Conservation (phyloP, 2,329 filamentous ascomycete species). For the Ophiostoma triangulosporum region DNA sequence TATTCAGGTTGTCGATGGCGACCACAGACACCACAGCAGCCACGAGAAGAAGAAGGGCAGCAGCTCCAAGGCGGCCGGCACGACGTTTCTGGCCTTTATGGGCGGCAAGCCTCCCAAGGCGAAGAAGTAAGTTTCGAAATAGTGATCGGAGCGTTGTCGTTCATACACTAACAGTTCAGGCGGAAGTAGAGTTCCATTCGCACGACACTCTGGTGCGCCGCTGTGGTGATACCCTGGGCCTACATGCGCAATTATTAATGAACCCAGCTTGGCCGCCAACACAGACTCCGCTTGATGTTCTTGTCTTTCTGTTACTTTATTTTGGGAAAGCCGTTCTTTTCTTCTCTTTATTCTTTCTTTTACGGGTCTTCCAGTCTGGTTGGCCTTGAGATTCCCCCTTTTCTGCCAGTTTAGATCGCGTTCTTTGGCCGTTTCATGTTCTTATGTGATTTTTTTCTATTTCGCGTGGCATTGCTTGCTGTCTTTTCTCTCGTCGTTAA, state of each 20-base stretch:
- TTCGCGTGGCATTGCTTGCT: not conserved
- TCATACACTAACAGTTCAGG: not conserved
- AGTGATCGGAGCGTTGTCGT: not conserved
- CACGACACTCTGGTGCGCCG: no score
- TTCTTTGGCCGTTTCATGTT: not conserved
- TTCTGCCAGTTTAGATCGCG: conserved; percentile 4
- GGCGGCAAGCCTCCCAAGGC: conserved; percentile 12
- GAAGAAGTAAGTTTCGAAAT: conserved; percentile 12
- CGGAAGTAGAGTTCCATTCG: not conserved
- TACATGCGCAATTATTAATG: no score
- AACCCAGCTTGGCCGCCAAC: no score
- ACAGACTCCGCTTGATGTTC: not conserved
- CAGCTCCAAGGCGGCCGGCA: conserved; percentile 4
- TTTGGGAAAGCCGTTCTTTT: not conserved
- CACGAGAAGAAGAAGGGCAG: conserved; percentile 12
- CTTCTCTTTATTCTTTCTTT: not conserved
- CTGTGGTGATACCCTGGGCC: no score
- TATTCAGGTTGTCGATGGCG: conserved; percentile 11
- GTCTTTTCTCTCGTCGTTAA: not conserved
- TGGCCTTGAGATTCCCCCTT: conserved; percentile 7
- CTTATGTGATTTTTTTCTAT: not conserved
- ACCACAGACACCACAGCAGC: conserved; percentile 2
- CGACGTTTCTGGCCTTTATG: conserved; percentile 9
- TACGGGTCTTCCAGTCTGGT: not conserved
- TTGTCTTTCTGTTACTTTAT: not conserved